Evolutionary conservation across 2,329 filamentous ascomycete species (phyloP).

Genomic region (Sclerotinia borealis): DNA sequence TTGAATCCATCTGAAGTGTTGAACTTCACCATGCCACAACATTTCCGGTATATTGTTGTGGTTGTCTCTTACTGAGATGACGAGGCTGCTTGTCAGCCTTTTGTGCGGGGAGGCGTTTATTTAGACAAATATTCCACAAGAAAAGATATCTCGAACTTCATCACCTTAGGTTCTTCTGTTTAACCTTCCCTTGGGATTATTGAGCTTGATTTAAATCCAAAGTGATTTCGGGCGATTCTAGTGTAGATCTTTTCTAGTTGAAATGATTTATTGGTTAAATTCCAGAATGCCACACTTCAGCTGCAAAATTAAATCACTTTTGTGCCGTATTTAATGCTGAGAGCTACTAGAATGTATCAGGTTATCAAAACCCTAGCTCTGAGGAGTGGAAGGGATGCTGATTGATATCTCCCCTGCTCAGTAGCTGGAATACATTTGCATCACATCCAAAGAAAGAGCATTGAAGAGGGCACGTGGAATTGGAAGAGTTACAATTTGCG

Average conservation of each 20-base stretch:
- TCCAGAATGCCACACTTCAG: background rate
- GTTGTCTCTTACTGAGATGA: background rate
- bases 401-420: background rate
- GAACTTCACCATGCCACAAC: background rate
- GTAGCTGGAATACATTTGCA: background rate
- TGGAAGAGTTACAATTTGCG: too few species aligned
- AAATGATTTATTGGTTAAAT: background rate
- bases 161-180: background rate
- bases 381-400: background rate
- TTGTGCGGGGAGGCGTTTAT: background rate
- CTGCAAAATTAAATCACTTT: background rate
- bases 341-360: background rate
- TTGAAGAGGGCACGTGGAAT: background rate
- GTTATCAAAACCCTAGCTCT: background rate
- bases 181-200: too few species aligned
- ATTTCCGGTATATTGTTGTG: background rate
- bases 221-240: too few species aligned
- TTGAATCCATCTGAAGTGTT: slow-evolving; percentile 24
- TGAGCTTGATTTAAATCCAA: background rate
- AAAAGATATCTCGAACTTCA: background rate
- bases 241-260: background rate
- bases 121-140: background rate
- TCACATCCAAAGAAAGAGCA: too few species aligned
- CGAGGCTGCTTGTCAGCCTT: slow-evolving; percentile 8
- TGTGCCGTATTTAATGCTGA: background rate